Evolutionary conservation across 306 rosid species (phyloP).

Genomic region (Carpinus viminea): DNA sequence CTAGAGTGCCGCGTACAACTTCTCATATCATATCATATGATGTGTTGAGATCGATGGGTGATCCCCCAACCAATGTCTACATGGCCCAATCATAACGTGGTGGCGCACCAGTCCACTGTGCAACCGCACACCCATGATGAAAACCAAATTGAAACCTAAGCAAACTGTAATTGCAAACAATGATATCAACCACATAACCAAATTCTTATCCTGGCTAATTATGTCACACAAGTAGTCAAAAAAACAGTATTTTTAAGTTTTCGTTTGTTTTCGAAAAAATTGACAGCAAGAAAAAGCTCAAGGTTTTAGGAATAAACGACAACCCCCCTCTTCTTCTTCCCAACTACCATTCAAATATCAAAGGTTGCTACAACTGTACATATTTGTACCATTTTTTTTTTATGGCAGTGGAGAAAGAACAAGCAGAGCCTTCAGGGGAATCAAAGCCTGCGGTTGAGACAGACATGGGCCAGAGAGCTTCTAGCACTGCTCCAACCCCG

Average conservation of each 20-base stretch:
- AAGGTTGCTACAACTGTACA: not conserved
- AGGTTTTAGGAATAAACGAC: no score
- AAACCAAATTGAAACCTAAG: no score
- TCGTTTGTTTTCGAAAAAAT: not conserved
- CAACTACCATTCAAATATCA: not conserved
- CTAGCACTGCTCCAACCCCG: slow-evolving; percentile 46
- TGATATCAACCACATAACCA: no score
- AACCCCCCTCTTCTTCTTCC: not conserved
- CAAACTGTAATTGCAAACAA: no score
- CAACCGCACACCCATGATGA: not conserved
- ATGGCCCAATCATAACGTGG: not conserved
- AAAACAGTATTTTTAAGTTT: not conserved
- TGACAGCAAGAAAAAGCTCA: not conserved
- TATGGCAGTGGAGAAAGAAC: slow-evolving; percentile 23
- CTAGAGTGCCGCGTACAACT: no score
- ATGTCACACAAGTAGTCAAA: no score
- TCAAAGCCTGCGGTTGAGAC: slow-evolving; percentile 27
- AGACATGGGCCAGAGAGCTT: slow-evolving; percentile 17
- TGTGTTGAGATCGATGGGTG: not conserved
- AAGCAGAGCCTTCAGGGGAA: slow-evolving; percentile 20
- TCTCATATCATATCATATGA: not conserved
- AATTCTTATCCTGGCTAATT: no score
- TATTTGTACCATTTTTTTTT: not conserved
- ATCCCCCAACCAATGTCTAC: not conserved
- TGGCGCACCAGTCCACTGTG: not conserved